phyloP scores from a whole-genome alignment of 2,329 filamentous ascomycete species.

The Ceratocystis destructans region DNA sequence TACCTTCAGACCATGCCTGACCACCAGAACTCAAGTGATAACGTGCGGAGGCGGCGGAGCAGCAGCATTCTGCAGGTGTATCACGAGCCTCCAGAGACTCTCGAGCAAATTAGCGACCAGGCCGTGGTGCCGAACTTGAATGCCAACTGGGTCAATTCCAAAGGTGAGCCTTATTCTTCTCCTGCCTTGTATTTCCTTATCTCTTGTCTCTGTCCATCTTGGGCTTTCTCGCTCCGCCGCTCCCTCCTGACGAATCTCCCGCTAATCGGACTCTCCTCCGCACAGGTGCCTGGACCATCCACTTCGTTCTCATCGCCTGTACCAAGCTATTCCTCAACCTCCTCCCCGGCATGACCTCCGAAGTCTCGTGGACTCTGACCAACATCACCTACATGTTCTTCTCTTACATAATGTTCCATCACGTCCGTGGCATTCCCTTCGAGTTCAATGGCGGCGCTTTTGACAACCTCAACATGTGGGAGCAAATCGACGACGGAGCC shows the following conservation, averaged over 20 bases:
- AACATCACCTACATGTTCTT: constrained; percentile 99
- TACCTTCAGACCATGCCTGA: constrained; percentile 48
- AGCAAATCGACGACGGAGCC: constrained; percentile 97
- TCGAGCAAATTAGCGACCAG: constrained; percentile 96
- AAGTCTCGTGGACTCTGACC: constrained; percentile 96
- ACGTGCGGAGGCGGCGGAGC: constrained; percentile 75
- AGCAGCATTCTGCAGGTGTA: constrained; percentile 89
- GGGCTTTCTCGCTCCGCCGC: background rate
- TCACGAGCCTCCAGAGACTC: constrained; percentile 87
- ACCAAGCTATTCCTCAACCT: constrained; percentile 97
- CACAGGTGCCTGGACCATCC: constrained; percentile 91
- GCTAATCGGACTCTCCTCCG: constrained; percentile 7
- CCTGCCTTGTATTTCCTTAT: background rate
- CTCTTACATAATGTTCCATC: constrained; percentile 99
- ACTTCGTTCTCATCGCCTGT: constrained; percentile 78
- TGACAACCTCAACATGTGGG: constrained; percentile 99
- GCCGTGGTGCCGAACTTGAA: constrained; percentile 89
- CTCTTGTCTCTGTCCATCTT: background rate
- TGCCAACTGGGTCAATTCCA: constrained; percentile 97
- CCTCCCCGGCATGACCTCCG: constrained; percentile 88
- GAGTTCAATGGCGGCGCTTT: constrained; percentile 98
- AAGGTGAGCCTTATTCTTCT: constrained; percentile 47
- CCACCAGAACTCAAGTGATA: constrained; percentile 34
- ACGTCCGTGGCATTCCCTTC: constrained; percentile 92
- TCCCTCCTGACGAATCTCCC: background rate